phyloP scores from a whole-genome alignment of 2,329 filamentous ascomycete genomes.

The Penicillium aurantiogriseum region DNA sequence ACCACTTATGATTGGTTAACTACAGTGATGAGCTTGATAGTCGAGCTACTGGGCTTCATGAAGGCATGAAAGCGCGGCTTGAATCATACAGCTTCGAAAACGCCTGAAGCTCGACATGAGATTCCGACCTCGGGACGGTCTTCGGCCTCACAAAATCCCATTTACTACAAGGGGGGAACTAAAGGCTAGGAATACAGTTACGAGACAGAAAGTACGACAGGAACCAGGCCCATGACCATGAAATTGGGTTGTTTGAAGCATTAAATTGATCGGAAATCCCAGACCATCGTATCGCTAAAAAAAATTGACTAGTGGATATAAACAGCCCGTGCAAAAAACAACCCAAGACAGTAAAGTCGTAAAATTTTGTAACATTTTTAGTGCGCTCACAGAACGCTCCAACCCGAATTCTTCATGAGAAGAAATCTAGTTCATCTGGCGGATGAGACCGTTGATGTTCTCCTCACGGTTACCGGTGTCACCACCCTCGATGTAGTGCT shows the following conservation, averaged over 20 bases:
- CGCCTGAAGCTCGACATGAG: no score
- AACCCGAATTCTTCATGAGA: constrained; percentile 6
- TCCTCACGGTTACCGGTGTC: constrained; percentile 98
- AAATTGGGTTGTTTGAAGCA: constrained; percentile 37
- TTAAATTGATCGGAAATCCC: constrained; percentile 36
- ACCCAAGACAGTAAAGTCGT: constrained; percentile 31
- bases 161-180: no score
- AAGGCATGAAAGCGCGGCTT: background rate
- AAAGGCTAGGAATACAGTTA: background rate
- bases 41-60: background rate
- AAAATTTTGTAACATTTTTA: constrained; percentile 22
- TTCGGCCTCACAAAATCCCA: background rate
- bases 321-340: constrained; percentile 36
- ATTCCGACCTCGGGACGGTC: constrained; percentile 2
- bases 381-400: constrained; percentile 1
- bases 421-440: constrained; percentile 88
- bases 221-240: constrained; percentile 10
- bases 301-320: constrained; percentile 28
- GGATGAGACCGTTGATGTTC: constrained; percentile 92
- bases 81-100: background rate
- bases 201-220: background rate
- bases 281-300: constrained; percentile 35
- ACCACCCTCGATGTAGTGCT: constrained; percentile 98
- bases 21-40: background rate
- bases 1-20: no score